Conservation (phyloP, 495 filamentous ascomycete genomes). For the Penicillium paxilli region DNA sequence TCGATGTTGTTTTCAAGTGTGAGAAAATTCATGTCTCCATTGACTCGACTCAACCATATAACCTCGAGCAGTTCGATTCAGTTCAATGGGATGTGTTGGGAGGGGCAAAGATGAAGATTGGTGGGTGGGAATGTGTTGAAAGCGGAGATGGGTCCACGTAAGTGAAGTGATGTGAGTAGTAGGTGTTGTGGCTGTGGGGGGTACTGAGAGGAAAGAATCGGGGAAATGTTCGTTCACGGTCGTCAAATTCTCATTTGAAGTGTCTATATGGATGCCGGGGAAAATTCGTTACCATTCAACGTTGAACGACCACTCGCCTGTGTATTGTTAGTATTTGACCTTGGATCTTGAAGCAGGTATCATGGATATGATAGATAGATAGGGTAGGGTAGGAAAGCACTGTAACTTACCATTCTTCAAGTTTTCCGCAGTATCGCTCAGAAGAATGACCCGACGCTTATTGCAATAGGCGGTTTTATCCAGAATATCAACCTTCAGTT, state of each 20-base stretch:
- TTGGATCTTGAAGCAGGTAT: not conserved
- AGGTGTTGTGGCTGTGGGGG: not conserved
- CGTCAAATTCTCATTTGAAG: conserved; percentile 25
- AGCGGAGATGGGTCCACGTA: not conserved
- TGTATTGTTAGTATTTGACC: conserved; percentile 1
- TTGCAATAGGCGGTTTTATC: conserved; percentile 97
- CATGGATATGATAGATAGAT: no score
- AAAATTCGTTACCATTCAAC: conserved; percentile 35
- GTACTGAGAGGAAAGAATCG: not conserved
- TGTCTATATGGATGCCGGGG: not conserved
- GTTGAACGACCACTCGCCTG: conserved; percentile 49
- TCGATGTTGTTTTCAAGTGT: not conserved
- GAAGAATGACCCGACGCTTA: conserved; percentile 82
- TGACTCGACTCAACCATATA: no score
- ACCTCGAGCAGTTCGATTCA: no score
- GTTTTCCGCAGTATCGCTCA: conserved; percentile 89
- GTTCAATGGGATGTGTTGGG: no score
- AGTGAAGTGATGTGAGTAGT: not conserved
- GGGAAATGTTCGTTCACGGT: conserved; percentile 33
- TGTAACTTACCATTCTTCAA: conserved; percentile 73
- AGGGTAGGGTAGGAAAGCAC: not conserved
- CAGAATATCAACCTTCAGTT: conserved; percentile 94
- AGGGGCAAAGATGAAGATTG: not conserved
- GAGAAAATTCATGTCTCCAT: no score
- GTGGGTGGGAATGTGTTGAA: not conserved